Evolutionary conservation across 2,329 filamentous ascomycete genomes (phyloP).

Genomic region (Tolypocladium sp.): DNA sequence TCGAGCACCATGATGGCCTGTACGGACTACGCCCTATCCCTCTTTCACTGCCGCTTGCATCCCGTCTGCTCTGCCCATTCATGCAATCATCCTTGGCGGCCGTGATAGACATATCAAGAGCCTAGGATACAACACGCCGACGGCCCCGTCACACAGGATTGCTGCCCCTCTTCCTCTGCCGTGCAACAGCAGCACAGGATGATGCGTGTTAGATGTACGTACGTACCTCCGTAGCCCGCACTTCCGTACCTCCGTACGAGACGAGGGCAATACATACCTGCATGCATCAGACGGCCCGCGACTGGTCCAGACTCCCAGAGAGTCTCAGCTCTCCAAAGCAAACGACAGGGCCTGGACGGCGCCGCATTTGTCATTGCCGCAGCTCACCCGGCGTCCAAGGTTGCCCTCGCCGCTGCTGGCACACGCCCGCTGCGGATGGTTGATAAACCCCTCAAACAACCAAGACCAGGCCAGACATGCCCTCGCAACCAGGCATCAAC

Average conservation of each 20-base stretch:
- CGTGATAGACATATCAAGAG: neutral
- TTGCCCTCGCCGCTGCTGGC: neutral
- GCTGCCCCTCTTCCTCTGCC: neutral
- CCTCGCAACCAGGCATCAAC: neutral
- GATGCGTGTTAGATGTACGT: neutral
- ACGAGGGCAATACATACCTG: neutral
- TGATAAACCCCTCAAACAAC: neutral
- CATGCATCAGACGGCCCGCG: neutral
- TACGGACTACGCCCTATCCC: neutral
- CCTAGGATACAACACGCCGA: neutral
- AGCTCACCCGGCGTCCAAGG: neutral
- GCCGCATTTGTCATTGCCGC: neutral
- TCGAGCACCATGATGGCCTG: neutral
- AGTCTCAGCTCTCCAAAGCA: neutral
- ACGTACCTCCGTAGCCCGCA: too few relatives aligned
- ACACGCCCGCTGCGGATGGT: neutral
- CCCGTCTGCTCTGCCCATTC: neutral
- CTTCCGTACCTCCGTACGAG: neutral
- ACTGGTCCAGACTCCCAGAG: neutral
- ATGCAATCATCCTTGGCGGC: neutral
- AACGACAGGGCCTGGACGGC: neutral
- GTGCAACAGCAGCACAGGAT: neutral
- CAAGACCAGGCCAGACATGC: neutral
- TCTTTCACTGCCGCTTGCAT: neutral
- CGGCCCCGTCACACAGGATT: neutral